Evolutionary conservation across 176 grass and related monocot species (phyloP), one percentile per base, ranked within the genome.

Genomic region (Carex cristatella): DNA sequence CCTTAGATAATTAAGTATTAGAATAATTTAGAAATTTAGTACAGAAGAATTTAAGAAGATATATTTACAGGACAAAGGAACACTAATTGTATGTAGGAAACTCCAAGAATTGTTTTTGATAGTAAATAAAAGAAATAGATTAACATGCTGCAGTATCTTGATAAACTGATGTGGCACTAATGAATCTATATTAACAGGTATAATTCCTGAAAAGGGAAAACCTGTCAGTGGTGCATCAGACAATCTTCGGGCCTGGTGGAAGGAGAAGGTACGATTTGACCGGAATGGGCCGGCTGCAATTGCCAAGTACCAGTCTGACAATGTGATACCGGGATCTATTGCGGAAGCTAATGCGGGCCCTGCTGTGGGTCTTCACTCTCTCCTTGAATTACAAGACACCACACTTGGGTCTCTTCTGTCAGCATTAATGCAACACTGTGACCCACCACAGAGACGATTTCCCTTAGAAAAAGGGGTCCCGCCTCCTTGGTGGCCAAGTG

Each of bases 211-310:
- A 85, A 93, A 91, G 14, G 94, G 94, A 71, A 94, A 94, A 85
- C 94, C 92, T 35, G 94, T 97, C 3, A 92, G 87, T 61, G 94
- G 94, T 81, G 92, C 94, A 54, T 97, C 94, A 31, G 92, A 97
- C 80, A 97, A 94, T 69, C 87, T 97, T 18, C 90, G 94, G 61
- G 86, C 85, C 42, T 97, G 94, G 94, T 97, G 94, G 94, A 97
- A 97, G 86, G 92, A 97, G 46, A 97, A 94, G 78, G 94, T 94
- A 70, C 87, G 92, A 33, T 94, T 97, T 81, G 94, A 97, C 72
- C 89, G 94, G 54, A 97, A 97, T 79, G 94, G 92, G 1, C 94
- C 94, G 0, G 90, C 94, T 0, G 92, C 92, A 70, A 89, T 87
- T 66, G 87, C 89, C 35, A 91, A 91, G 79, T 88, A 91, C 82